Base-by-base conservation (phyloP, 345 rosid species). In the Bretschneidera sinensis region DNA sequence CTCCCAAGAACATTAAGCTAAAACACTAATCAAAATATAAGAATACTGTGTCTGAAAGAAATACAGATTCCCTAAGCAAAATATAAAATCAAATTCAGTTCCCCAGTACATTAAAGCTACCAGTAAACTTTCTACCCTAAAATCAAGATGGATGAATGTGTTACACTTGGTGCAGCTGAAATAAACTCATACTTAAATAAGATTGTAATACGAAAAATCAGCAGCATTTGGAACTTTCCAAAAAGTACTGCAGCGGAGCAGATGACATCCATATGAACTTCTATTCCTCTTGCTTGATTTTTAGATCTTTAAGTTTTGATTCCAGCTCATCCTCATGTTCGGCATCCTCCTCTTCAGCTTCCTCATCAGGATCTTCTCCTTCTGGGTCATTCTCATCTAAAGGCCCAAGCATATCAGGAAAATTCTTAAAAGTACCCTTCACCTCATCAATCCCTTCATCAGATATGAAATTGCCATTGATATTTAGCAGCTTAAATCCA, bases 401-500 rank as follows among this genome's bases (percentile, higher is more conserved):
- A 2, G 83, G 79, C 57, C 85, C 88, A 50, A 84, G 88, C 85
- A 73, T 67, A 9, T 71, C 73, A 49, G 71, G 74, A 51, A 43
- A 80, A 20, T 76, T 76, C 76, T 80, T 80, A 31, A 91, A 88
- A 59, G 83, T 76, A 48, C 76, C 91, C 71, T 75, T 82, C 35
- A 92, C 76, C 78, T 92, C 96, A 35, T 86, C 89, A 48, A 88
- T 68, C 57, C 92, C 98, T 70, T 92, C 92, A 24, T 92, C 95
- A 3, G 96, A 82, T 64, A 92, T 83, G 79, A 72, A 85, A 70
- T 92, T 92, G 19, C 78, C 85, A 48, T 86, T 62, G 24, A 92
- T 86, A 53, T 83, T 83, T 52, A 88, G 80, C 76, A 77, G 69
- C 73, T 79, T 83, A 47, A 88, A 80, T 56, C 72, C 73, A 2